These are phyloP conservation scores for Oldenlandia corymbosa DNA, from an alignment of 257 asterid species.

Conservation along the genomic window DNA sequence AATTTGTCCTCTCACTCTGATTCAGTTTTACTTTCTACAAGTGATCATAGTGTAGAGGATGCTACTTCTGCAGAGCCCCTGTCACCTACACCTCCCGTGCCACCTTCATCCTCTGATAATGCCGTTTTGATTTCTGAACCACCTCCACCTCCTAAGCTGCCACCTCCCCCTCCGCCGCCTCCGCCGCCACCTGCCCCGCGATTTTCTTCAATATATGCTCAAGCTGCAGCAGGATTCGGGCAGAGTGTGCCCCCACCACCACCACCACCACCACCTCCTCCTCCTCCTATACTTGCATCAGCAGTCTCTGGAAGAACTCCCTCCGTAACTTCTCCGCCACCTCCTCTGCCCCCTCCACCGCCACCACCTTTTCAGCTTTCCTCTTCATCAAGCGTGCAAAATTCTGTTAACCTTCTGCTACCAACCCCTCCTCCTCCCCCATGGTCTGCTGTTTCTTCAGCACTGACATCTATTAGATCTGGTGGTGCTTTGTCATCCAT, in stretches of 20 bases:
- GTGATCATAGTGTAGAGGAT: slow-evolving; percentile 4
- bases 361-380: slow-evolving; percentile 28
- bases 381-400: slow-evolving; percentile 24
- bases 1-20: slow-evolving; percentile 7
- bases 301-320: neutral
- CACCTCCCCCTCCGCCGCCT: slow-evolving; percentile 17
- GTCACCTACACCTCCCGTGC: slow-evolving; percentile 23
- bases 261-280: slow-evolving; percentile 9
- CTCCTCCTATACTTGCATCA: slow-evolving; percentile 13
- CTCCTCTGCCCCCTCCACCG: slow-evolving; percentile 16
- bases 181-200: slow-evolving; percentile 28
- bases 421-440: slow-evolving; percentile 55
- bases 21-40: slow-evolving; percentile 3
- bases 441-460: slow-evolving; percentile 29
- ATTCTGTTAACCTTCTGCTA: slow-evolving; percentile 27
- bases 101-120: slow-evolving; percentile 17
- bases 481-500: slow-evolving; percentile 14
- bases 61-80: slow-evolving; percentile 19
- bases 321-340: slow-evolving; percentile 16
- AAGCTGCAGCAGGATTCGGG: too few species aligned
- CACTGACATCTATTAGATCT: slow-evolving; percentile 15
- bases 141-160: slow-evolving; percentile 16
- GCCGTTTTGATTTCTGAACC: slow-evolving; percentile 14
- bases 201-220: slow-evolving; percentile 22
- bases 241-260: slow-evolving; percentile 27